Conservation (phyloP, 2,329 filamentous ascomycete genomes). For the Xylaria sp. region DNA sequence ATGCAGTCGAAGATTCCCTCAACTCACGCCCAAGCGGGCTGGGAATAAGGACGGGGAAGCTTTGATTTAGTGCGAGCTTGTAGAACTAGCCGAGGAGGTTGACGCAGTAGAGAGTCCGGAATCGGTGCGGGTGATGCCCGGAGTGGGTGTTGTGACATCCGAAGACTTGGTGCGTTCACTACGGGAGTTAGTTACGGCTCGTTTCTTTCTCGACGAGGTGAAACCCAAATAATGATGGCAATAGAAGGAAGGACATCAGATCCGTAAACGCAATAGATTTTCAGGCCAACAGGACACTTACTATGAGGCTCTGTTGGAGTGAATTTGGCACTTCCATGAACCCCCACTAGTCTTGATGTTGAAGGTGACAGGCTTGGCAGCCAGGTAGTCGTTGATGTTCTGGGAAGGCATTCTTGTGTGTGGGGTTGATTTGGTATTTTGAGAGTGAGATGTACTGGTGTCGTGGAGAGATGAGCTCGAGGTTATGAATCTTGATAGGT, state of each 20-base stretch:
- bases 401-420: conserved; percentile 46
- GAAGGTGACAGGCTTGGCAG: conserved; percentile 47
- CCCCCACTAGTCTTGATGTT: conserved; percentile 48
- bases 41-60: conserved; percentile 16
- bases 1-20: neutral
- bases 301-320: conserved; percentile 49
- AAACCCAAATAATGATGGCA: neutral
- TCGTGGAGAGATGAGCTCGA: neutral
- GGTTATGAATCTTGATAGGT: neutral
- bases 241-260: neutral
- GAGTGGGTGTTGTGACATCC: conserved; percentile 22
- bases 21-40: neutral
- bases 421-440: conserved; percentile 6
- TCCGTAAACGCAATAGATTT: neutral
- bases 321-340: conserved; percentile 48
- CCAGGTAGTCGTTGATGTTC: conserved; percentile 45
- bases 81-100: conserved; percentile 31
- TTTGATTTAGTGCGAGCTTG: conserved; percentile 38
- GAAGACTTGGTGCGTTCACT: conserved; percentile 40
- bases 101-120: conserved; percentile 45
- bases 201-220: neutral
- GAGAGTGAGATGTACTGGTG: neutral
- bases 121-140: conserved; percentile 44
- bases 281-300: conserved; percentile 36
- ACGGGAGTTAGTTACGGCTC: conserved; percentile 30